A percentile compares a stretch with the other conserved stretches of the same genome.
These are phyloP conservation scores for Cryptococcus sp. DNA, from an alignment of 1,284 basidiomycete genomes.

Conservation along the genomic window DNA sequence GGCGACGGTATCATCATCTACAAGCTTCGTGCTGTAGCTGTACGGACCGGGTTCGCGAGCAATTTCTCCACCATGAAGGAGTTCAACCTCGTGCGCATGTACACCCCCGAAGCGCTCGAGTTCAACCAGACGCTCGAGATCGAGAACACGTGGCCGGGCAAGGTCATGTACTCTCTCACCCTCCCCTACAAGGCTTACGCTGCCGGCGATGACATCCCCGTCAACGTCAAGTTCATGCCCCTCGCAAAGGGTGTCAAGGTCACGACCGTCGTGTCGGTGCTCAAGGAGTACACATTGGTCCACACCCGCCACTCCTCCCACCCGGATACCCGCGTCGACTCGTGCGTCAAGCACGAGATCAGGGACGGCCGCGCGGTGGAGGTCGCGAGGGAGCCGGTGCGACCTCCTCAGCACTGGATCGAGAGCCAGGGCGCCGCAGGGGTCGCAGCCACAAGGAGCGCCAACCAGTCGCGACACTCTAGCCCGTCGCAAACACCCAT, in stretches of 20 bases:
- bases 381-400: slow-evolving; percentile 24
- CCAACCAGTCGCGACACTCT: slow-evolving; percentile 1
- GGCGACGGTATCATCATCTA: slow-evolving; percentile 67
- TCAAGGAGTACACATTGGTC: slow-evolving; percentile 68
- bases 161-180: slow-evolving; percentile 81
- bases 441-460: slow-evolving; percentile 2
- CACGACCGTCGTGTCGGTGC: slow-evolving; percentile 61
- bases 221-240: slow-evolving; percentile 80
- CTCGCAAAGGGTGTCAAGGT: slow-evolving; percentile 78
- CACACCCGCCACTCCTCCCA: slow-evolving; percentile 62
- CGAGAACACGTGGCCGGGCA: slow-evolving; percentile 94
- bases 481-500: slow-evolving; percentile 14
- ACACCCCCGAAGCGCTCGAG: slow-evolving; percentile 77
- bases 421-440: neutral
- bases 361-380: slow-evolving; percentile 57
- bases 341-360: slow-evolving; percentile 68
- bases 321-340: slow-evolving; percentile 63
- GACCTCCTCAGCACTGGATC: slow-evolving; percentile 29
- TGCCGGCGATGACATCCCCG: slow-evolving; percentile 75
- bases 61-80: slow-evolving; percentile 65
- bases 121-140: slow-evolving; percentile 89
- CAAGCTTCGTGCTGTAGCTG: slow-evolving; percentile 77
- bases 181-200: slow-evolving; percentile 67
- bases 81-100: slow-evolving; percentile 68
- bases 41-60: slow-evolving; percentile 67